A percentile compares a stretch with the other conserved stretches of the same genome.
These are phyloP conservation scores for Xylaria curta DNA, from an alignment of 495 filamentous ascomycete species.

Conservation along the genomic window DNA sequence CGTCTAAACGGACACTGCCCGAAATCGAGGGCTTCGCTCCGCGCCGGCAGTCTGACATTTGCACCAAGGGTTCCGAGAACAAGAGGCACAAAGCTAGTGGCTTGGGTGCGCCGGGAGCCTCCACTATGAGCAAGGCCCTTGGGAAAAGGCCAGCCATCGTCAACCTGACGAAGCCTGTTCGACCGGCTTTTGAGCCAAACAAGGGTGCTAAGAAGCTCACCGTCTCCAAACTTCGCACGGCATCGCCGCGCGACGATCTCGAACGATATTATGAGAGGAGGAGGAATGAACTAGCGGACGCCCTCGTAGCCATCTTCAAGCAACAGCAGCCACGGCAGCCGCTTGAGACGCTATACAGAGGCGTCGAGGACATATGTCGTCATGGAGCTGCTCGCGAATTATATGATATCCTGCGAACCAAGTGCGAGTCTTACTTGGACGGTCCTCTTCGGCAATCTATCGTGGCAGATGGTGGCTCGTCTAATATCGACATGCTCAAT, in stretches of 20 bases:
- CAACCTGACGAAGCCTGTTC: conserved; percentile 34
- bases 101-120: not conserved
- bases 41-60: conserved; percentile 23
- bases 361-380: conserved; percentile 87
- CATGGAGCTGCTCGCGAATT: conserved; percentile 71
- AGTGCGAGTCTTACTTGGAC: conserved; percentile 57
- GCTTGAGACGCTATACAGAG: conserved; percentile 86
- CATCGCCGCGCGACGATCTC: conserved; percentile 48
- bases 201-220: conserved; percentile 78
- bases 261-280: conserved; percentile 73
- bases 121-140: conserved; percentile 27
- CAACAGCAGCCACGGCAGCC: conserved; percentile 66
- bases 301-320: conserved; percentile 74
- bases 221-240: conserved; percentile 82
- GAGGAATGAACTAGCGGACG: conserved; percentile 73
- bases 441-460: conserved; percentile 61
- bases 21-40: conserved; percentile 24
- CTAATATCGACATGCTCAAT: conserved; percentile 66
- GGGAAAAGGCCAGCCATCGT: conserved; percentile 24
- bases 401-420: conserved; percentile 63
- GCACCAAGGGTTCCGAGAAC: conserved; percentile 16
- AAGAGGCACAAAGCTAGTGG: conserved; percentile 24
- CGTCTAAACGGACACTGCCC: conserved; percentile 37
- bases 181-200: conserved; percentile 57
- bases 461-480: conserved; percentile 57